Base-by-base conservation (phyloP, 2,329 filamentous ascomycete genomes). In the Colletotrichum neosansevieriae region DNA sequence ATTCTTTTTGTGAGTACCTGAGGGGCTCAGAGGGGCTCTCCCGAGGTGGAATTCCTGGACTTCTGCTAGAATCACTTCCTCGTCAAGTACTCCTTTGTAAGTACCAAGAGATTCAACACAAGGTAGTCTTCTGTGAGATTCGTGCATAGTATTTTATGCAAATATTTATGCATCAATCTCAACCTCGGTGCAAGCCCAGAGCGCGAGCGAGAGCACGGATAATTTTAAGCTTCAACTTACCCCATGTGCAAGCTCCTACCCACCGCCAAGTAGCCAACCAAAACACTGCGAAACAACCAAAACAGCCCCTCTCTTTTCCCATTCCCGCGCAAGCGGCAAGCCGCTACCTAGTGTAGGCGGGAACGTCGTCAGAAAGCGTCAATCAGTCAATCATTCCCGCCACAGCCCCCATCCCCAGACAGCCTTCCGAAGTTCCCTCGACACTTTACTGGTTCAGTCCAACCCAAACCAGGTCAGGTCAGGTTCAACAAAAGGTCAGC, bases 321-420 rank as follows among this genome's bases (percentile, higher is more conserved):
- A 49, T 68, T 68, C 47, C 66, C 49, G 61, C 54, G 66, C 66
- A 56, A 60, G 66, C 61, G 66, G 54, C 62, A 65, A 24, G 66
- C 61, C 61, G 66, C 62, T n/a, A n/a, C n/a, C n/a, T n/a, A n/a
- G n/a, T n/a, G n/a, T 60, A 51, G 66, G 66, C 62, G 66, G 62
- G 62, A 69, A 66, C 62, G 66, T 64, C 65, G 60, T 67, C 64
- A 62, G 47, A 34, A 29, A 67, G 62, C 64, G 63, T 67, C 64
- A 63, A 49, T 65, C 65, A 59, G 65, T 67, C 40, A 47, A 38
- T 56, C 36, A 24, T n/a, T 42, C 44, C 65, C 53, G 54, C 60
- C 60, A 38, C 60, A 24, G 49, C 54, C 54, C 54, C 61, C 61
- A 58, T 32, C 47, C 51, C 59, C 44, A 50, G 50, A 32, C 21